phyloP scores from a whole-genome alignment of 2,329 filamentous ascomycete genomes.

The Rhynchosporium agropyri region DNA sequence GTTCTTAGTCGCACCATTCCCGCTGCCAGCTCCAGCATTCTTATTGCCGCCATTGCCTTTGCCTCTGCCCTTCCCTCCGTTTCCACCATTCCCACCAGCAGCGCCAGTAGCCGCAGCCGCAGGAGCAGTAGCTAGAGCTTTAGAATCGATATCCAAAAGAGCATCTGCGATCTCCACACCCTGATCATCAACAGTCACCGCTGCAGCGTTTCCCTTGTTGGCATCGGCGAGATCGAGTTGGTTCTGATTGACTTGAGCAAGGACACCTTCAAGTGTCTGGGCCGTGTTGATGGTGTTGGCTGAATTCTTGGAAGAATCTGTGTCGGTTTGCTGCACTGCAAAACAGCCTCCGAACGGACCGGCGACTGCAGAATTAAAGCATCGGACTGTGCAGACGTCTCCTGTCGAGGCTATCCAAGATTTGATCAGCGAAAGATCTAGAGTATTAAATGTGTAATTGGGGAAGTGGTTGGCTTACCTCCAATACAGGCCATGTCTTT shows the following conservation, averaged over 20 bases:
- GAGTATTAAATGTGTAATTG: no score
- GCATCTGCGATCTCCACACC: conserved; percentile 10
- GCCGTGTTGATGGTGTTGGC: conserved; percentile 26
- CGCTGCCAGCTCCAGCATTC: neutral
- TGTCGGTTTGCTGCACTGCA: conserved; percentile 57
- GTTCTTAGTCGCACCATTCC: neutral
- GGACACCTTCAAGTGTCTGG: conserved; percentile 49
- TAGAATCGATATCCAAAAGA: conserved; percentile 13
- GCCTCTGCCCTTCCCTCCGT: neutral
- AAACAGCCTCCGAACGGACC: conserved; percentile 62
- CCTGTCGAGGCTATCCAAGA: conserved; percentile 53
- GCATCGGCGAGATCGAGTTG: conserved; percentile 53
- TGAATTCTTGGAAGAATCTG: conserved; percentile 23
- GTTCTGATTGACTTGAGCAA: conserved; percentile 54
- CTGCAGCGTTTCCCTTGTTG: conserved; percentile 49
- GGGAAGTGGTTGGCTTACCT: conserved; percentile 44
- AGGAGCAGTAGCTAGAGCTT: conserved; percentile 9
- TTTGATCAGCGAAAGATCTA: neutral
- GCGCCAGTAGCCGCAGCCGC: conserved; percentile 3
- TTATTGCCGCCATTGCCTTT: conserved; percentile 18
- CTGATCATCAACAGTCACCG: conserved; percentile 35
- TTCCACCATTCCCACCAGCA: neutral
- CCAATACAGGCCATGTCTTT: conserved; percentile 53
- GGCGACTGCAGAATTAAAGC: conserved; percentile 59
- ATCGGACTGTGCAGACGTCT: conserved; percentile 60